These are phyloP conservation scores for Paxillus rubicundulus DNA, from an alignment of 768 basidiomycete genomes.

Conservation along the genomic window DNA sequence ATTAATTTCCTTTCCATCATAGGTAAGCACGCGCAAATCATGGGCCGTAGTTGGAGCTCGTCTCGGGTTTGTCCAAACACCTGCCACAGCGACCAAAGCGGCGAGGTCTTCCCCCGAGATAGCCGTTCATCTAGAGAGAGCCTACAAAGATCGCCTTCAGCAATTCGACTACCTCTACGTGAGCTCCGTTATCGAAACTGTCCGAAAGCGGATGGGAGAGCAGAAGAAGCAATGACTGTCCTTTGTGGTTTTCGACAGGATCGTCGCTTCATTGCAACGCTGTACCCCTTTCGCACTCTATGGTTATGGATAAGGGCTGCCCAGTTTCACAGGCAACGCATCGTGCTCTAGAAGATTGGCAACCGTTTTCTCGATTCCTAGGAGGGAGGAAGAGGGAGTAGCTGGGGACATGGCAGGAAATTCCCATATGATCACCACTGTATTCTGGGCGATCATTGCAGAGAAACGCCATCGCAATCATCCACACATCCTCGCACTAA, in stretches of 20 bases:
- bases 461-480: background rate
- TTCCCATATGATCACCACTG: background rate
- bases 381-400: background rate
- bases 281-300: conserved; percentile 1
- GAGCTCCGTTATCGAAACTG: conserved; percentile 29
- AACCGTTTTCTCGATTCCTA: conserved; percentile 2
- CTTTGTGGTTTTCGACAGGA: conserved; percentile 10
- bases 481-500: background rate
- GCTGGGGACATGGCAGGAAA: background rate
- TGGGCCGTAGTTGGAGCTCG: conserved; percentile 28
- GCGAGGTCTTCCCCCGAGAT: conserved; percentile 25
- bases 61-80: conserved; percentile 24
- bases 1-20: background rate
- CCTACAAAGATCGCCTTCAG: conserved; percentile 28
- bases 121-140: conserved; percentile 26
- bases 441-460: background rate
- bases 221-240: conserved; percentile 25
- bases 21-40: conserved; percentile 25
- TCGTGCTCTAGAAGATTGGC: conserved; percentile 15
- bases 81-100: conserved; percentile 19
- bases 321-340: background rate
- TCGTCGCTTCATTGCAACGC: conserved; percentile 4
- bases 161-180: conserved; percentile 35
- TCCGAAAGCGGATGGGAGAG: conserved; percentile 33
- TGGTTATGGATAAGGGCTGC: conserved; percentile 1